These are phyloP conservation scores for Pulveroboletus sp. DNA, from an alignment of 768 basidiomycete genomes.

Conservation along the genomic window DNA sequence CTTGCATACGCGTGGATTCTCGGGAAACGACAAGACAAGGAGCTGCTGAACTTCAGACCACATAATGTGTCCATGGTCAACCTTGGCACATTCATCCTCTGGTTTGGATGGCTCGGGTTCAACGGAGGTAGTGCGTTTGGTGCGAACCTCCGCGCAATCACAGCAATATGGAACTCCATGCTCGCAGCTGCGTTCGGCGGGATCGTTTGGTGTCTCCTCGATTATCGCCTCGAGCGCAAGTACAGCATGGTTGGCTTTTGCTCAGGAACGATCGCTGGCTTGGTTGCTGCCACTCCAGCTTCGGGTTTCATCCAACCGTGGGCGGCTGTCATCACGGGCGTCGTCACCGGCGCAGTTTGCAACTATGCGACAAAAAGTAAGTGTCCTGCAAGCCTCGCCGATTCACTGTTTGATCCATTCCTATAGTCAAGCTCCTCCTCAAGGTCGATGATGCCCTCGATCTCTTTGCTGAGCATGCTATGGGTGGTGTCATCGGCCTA, in stretches of 20 bases:
- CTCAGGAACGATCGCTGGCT: conserved; percentile 79
- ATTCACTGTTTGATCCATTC: conserved; percentile 9
- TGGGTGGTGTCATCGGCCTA: conserved; percentile 78
- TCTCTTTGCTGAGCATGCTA: conserved; percentile 86
- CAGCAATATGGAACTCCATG: conserved; percentile 89
- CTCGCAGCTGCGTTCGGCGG: conserved; percentile 78
- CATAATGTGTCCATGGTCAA: conserved; percentile 83
- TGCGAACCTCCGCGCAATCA: conserved; percentile 80
- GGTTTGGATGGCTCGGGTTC: conserved; percentile 89
- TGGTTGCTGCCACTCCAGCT: conserved; percentile 86
- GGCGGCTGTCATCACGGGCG: conserved; percentile 71
- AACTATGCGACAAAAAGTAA: conserved; percentile 83
- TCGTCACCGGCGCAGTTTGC: conserved; percentile 64
- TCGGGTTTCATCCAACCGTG: conserved; percentile 78
- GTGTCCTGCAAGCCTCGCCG: conserved; percentile 16
- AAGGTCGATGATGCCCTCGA: conserved; percentile 86
- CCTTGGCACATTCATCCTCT: conserved; percentile 80
- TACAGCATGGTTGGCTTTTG: conserved; percentile 92
- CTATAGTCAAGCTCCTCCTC: conserved; percentile 61
- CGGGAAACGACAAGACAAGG: conserved; percentile 70
- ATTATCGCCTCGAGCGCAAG: conserved; percentile 74
- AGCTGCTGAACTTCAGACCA: conserved; percentile 76
- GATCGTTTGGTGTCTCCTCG: conserved; percentile 76
- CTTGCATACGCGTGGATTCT: conserved; percentile 86
- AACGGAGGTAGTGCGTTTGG: conserved; percentile 88